Conservation (phyloP, 1,284 basidiomycete genomes). For the Boletus sp. region DNA sequence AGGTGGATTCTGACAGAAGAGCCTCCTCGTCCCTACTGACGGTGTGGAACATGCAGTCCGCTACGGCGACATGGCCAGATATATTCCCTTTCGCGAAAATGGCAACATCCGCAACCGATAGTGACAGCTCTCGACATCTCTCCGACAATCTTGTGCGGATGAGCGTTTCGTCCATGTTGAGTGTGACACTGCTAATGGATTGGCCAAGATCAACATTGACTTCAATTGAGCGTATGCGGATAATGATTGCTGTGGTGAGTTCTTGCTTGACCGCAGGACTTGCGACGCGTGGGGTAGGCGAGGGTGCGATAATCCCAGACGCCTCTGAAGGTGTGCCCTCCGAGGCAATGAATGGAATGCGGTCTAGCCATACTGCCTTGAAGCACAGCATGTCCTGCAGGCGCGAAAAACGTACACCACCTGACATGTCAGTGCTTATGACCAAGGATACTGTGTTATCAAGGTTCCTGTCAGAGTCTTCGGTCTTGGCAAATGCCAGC, state of each 20-base stretch:
- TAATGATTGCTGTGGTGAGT: slow-evolving; percentile 55
- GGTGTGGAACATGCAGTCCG: slow-evolving; percentile 75
- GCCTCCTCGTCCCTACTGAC: slow-evolving; percentile 50
- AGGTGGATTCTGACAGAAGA: slow-evolving; percentile 31
- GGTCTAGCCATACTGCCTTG: slow-evolving; percentile 87
- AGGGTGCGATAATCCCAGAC: slow-evolving; percentile 19
- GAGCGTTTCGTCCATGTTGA: slow-evolving; percentile 60
- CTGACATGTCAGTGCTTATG: slow-evolving; percentile 73
- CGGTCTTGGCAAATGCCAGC: slow-evolving; percentile 56
- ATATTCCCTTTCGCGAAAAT: slow-evolving; percentile 71
- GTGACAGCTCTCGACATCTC: slow-evolving; percentile 53
- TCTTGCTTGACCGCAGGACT: slow-evolving; percentile 38
- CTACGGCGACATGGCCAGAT: slow-evolving; percentile 64
- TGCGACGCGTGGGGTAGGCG: slow-evolving; percentile 7
- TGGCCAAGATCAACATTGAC: slow-evolving; percentile 77
- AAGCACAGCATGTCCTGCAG: slow-evolving; percentile 84
- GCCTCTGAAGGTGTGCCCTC: slow-evolving; percentile 32
- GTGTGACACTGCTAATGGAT: slow-evolving; percentile 61
- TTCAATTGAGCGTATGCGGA: slow-evolving; percentile 69
- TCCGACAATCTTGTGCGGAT: slow-evolving; percentile 62
- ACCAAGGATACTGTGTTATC: slow-evolving; percentile 65
- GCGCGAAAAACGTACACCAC: slow-evolving; percentile 71
- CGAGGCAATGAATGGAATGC: slow-evolving; percentile 68
- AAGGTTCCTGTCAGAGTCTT: slow-evolving; percentile 33
- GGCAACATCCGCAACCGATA: slow-evolving; percentile 62